Evolutionary conservation across 2,329 filamentous ascomycete species (phyloP), one percentile per base, ranked within the genome.

Genomic region (Aspergillus sp.): DNA sequence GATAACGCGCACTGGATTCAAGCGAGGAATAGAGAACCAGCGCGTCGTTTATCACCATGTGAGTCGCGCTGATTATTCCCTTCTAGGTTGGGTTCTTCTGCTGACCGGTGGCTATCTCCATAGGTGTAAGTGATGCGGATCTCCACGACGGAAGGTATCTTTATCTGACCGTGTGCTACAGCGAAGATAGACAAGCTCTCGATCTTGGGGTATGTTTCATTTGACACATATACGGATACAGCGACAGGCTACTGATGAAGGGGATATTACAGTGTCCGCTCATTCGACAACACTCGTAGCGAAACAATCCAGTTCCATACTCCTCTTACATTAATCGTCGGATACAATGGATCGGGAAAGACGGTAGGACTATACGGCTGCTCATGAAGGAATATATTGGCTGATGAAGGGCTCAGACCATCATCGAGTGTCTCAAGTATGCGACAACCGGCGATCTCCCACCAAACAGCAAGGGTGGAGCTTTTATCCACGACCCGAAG

Each of bases 391-490:
- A 13, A 13, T 25, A 1, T 17, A 1, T 43, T 43, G 32, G 30
- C 20, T 45, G 32, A 45, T 17, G 20, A 15, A 38, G 19, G 25
- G 12, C 9, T 19, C 4, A 80, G 74, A 97, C 93, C 49, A 95
- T 98, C 64, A 98, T 98, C 70, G 93, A 98, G 70, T 95, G 90
- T 66, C 85, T 98, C 62, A 96, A 96, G 66, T 98, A 96, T 82
- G 90, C 88, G 45, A 96, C 94, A 15, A 96, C 90, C 6, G 94
- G 93, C 48, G 87, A 94, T 61, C 80, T 95, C 43, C 93, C 93
- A 1, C 89, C 93, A 27, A 95, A 96, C 74, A 90, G 85, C 64
- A 83, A 79, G 73, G 86, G 86, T 23, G 90, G 90, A 27, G 90
- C 91, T 44, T 98, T 97, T 66, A 89, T 98, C 53, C 91, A 98